phyloP scores from a whole-genome alignment of 164 flowering plant genomes.

The Stephania japonica region DNA sequence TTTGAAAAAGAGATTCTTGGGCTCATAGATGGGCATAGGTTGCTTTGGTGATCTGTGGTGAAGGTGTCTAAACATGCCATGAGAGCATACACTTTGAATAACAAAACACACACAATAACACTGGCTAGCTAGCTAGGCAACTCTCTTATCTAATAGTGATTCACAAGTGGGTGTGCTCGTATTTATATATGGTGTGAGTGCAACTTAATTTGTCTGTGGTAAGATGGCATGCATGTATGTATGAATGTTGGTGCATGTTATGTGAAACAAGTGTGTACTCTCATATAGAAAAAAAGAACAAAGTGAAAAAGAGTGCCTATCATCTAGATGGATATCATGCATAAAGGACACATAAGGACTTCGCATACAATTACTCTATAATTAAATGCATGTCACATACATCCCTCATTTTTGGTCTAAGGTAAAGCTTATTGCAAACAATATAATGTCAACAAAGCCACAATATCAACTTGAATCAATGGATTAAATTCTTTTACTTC shows the following conservation, averaged over 20 bases:
- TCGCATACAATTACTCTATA: too few species aligned
- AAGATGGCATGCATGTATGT: not conserved
- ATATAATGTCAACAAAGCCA: too few species aligned
- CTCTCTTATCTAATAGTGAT: not conserved
- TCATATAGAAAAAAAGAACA: too few species aligned
- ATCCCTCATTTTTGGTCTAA: too few species aligned
- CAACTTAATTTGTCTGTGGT: not conserved
- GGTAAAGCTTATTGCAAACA: too few species aligned
- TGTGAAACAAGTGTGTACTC: too few species aligned
- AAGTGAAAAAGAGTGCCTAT: too few species aligned
- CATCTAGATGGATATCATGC: too few species aligned
- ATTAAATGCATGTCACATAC: too few species aligned
- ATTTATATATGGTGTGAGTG: not conserved
- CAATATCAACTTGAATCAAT: too few species aligned
- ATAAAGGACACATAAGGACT: too few species aligned
- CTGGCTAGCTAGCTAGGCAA: not conserved
- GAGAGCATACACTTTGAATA: not conserved
- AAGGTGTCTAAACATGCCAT: slow-evolving; percentile 76
- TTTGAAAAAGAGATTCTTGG: slow-evolving; percentile 88
- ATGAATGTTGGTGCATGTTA: not conserved
- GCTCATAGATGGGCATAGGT: slow-evolving; percentile 32
- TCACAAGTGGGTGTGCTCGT: not conserved
- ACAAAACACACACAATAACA: not conserved
- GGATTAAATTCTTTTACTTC: too few species aligned
- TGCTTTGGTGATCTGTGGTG: slow-evolving; percentile 49